Percentiles rank a stretch among this genome's conserved stretches.
Conservation (phyloP, 129 eudicot species). For the Lactuca sativa region DNA sequence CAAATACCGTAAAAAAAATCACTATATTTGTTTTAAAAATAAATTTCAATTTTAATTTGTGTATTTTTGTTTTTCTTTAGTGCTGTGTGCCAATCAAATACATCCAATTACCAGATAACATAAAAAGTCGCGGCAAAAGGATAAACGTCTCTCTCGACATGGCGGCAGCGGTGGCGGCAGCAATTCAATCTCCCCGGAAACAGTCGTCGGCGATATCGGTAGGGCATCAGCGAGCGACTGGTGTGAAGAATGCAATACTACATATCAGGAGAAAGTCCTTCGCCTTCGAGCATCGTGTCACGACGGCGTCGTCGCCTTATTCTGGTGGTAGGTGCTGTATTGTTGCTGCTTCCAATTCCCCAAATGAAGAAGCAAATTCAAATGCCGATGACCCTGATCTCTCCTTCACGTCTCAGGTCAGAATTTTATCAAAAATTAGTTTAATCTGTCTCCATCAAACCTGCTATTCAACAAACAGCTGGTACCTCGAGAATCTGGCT, state of each 20-base stretch:
- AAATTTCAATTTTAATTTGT: not conserved
- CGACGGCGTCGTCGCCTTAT: constrained; percentile 8
- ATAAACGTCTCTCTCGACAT: constrained; percentile 1
- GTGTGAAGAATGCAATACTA: not conserved
- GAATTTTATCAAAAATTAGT: not conserved
- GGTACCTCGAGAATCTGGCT: not conserved
- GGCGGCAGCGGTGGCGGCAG: constrained; percentile 22
- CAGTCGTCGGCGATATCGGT: not conserved
- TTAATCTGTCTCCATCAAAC: not conserved
- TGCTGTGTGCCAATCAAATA: not conserved
- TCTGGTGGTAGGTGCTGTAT: constrained; percentile 9
- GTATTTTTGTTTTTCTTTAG: not conserved
- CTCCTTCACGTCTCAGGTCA: constrained; percentile 34
- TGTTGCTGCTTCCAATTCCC: constrained; percentile 38
- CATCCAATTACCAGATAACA: constrained; percentile 12
- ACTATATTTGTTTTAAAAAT: too few species aligned
- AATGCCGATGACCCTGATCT: constrained; percentile 1
- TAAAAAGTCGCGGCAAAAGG: not conserved
- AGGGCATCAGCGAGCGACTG: not conserved
- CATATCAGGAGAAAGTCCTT: constrained; percentile 7
- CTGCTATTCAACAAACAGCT: not conserved
- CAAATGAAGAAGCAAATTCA: constrained; percentile 25
- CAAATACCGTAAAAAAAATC: too few species aligned
- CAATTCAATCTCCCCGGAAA: constrained; percentile 19
- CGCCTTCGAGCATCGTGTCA: not conserved